These are phyloP conservation scores for Camellia granthamiana DNA, from an alignment of 148 eudicot species.

Conservation along the genomic window DNA sequence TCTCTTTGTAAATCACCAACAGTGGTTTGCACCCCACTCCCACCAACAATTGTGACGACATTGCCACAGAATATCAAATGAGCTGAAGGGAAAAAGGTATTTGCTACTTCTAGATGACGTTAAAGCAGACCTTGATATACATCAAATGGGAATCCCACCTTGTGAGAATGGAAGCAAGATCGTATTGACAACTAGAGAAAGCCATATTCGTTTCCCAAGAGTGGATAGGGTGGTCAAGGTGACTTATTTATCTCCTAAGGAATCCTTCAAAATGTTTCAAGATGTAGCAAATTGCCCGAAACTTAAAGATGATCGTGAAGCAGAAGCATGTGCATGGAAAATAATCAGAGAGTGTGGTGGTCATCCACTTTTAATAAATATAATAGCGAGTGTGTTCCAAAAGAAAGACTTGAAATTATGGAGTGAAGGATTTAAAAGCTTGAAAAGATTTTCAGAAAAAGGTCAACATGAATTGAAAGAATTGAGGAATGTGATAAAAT, in stretches of 20 bases:
- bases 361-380: constrained; percentile 15
- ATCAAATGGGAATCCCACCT: constrained; percentile 11
- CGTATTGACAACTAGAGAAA: constrained; percentile 15
- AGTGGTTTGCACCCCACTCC: no score
- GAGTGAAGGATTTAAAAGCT: constrained; percentile 10
- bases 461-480: background rate
- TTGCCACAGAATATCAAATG: constrained; percentile 4
- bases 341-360: constrained; percentile 6
- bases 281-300: background rate
- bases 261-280: constrained; percentile 18
- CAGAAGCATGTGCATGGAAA: background rate
- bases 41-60: background rate
- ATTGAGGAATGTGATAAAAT: constrained; percentile 11
- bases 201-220: background rate
- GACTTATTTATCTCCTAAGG: background rate
- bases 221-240: constrained; percentile 4
- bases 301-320: background rate
- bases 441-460: constrained; percentile 9
- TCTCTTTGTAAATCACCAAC: no score
- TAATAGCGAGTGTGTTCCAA: constrained; percentile 12
- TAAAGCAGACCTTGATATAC: background rate
- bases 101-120: constrained; percentile 24
- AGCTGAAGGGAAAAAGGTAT: constrained; percentile 4
- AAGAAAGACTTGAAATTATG: constrained; percentile 2
- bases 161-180: constrained; percentile 9